Conservation (phyloP, 1,139 yeast species). For the Lizanozyma gosingica region DNA sequence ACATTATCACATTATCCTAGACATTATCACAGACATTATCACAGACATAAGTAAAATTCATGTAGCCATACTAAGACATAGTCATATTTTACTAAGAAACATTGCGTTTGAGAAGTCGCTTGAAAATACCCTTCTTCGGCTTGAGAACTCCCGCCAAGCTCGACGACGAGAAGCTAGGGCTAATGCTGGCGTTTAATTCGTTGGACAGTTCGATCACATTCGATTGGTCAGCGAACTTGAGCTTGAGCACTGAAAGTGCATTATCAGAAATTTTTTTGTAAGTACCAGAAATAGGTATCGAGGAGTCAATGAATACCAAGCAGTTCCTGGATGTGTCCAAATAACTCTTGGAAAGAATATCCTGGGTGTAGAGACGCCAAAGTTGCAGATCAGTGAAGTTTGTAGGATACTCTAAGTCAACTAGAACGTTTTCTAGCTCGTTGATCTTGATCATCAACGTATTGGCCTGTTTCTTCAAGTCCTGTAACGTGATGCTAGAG, state of each 20-base stretch:
- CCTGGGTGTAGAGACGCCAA: conserved; percentile 29
- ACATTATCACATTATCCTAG: no score
- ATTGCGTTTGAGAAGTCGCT: background rate
- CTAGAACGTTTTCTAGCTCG: conserved; percentile 26
- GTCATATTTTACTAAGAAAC: no score
- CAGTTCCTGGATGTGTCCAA: conserved; percentile 27
- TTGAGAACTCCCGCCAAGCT: background rate
- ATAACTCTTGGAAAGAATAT: conserved; percentile 22
- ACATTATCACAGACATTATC: no score
- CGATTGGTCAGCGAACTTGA: background rate
- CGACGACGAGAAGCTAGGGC: background rate
- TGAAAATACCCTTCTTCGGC: background rate
- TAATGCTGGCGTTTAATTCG: background rate
- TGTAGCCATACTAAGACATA: no score
- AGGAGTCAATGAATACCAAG: conserved; percentile 14
- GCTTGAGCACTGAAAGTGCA: background rate
- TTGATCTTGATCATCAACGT: conserved; percentile 26
- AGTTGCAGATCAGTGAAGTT: conserved; percentile 20
- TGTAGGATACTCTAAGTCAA: conserved; percentile 31
- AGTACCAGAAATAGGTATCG: conserved; percentile 6
- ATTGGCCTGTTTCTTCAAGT: conserved; percentile 39
- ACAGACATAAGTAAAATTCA: no score
- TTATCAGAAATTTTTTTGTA: background rate
- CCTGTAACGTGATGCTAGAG: conserved; percentile 37
- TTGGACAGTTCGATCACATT: background rate